Evolutionary conservation across 2,329 filamentous ascomycete genomes (phyloP).

Genomic region (Fusarium nematophilum): DNA sequence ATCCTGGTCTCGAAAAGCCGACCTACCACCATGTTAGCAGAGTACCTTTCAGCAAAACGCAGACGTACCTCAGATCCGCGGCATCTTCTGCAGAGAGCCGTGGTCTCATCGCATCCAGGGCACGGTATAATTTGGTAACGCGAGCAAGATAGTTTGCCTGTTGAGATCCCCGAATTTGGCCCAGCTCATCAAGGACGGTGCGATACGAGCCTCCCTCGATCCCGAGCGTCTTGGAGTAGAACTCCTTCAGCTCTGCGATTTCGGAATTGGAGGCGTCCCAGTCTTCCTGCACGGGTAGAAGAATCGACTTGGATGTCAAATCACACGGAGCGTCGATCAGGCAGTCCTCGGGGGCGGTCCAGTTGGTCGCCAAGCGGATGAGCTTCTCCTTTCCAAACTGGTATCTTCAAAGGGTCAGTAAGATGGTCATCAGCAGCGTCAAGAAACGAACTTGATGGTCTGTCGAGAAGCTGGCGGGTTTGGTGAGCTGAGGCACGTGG

Average conservation of each 20-base stretch:
- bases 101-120: neutral
- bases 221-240: constrained; percentile 8
- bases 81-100: neutral
- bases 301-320: neutral
- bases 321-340: neutral
- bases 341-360: constrained; percentile 4
- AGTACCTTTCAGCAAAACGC: neutral
- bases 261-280: constrained; percentile 12
- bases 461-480: neutral
- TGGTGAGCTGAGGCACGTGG: neutral
- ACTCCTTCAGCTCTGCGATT: constrained; percentile 1
- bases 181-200: constrained; percentile 1
- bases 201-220: neutral
- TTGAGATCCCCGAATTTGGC: neutral
- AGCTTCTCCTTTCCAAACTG: constrained; percentile 7
- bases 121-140: neutral
- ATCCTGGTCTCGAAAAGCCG: neutral
- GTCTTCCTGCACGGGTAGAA: neutral
- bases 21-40: neutral
- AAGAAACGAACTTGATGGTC: constrained; percentile 1
- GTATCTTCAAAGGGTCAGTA: neutral
- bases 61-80: constrained; percentile 1
- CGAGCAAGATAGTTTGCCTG: neutral
- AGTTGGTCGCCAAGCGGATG: neutral
- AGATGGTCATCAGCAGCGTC: neutral